Conservation (phyloP, 495 filamentous ascomycete genomes). For the Trichoderma gamsii region DNA sequence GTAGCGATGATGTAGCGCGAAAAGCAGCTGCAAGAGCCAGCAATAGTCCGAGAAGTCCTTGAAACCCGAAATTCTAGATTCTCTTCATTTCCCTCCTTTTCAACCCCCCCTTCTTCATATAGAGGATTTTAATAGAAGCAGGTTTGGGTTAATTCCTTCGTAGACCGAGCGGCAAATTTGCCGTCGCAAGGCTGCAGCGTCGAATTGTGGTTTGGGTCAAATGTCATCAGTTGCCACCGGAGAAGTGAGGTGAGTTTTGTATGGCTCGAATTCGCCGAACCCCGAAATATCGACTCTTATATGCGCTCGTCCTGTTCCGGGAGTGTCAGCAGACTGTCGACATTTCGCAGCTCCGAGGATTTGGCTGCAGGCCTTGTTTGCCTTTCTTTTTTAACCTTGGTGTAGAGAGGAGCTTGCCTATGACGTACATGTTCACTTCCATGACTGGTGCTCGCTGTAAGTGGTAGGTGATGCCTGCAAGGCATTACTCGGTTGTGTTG, state of each 20-base stretch:
- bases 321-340: not conserved
- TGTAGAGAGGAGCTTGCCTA: too few species aligned
- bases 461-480: too few species aligned
- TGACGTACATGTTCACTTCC: too few species aligned
- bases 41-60: too few species aligned
- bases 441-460: not conserved
- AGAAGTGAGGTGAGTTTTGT: not conserved
- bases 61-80: not conserved
- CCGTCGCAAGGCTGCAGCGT: not conserved
- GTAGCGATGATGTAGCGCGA: not conserved
- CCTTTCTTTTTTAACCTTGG: too few species aligned
- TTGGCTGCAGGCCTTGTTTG: too few species aligned
- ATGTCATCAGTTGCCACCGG: not conserved
- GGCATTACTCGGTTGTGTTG: not conserved
- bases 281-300: constrained; percentile 1
- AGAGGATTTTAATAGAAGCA: not conserved
- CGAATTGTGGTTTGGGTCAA: not conserved
- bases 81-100: not conserved
- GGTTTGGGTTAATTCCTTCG: not conserved
- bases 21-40: too few species aligned
- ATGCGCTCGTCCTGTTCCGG: not conserved
- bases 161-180: not conserved
- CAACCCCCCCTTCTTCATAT: not conserved
- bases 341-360: not conserved
- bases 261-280: not conserved